Percentiles rank a stretch among this genome's conserved stretches.
These are phyloP conservation scores for Arabis hirsuta DNA, from an alignment of 345 rosid species.

Conservation along the genomic window DNA sequence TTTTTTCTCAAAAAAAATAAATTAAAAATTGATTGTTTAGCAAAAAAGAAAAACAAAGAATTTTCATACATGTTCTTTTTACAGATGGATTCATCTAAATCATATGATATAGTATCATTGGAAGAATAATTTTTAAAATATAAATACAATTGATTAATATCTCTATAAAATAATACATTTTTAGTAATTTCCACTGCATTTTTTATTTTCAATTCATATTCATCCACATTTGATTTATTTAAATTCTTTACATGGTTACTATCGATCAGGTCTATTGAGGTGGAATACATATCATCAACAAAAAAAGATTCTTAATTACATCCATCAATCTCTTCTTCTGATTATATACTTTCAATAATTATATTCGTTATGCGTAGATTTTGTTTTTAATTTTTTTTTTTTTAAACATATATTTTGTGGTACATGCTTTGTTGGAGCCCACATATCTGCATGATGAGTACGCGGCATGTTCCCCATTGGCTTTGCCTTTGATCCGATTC, in stretches of 20 bases:
- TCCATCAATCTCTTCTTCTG: constrained; percentile 22
- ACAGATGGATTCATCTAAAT: too few species aligned
- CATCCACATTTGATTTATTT: constrained; percentile 4
- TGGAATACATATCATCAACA: constrained; percentile 11
- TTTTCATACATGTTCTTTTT: too few species aligned
- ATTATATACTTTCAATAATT: constrained; percentile 19
- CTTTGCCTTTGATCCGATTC: constrained; percentile 37
- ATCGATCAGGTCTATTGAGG: neutral
- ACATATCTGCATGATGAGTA: constrained; percentile 49
- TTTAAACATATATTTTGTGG: constrained; percentile 30
- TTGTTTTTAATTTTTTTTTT: neutral
- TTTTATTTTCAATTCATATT: neutral
- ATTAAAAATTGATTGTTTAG: too few species aligned
- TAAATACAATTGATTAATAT: too few species aligned
- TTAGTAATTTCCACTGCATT: too few species aligned
- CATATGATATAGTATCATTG: too few species aligned
- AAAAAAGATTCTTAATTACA: constrained; percentile 28
- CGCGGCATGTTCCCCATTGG: constrained; percentile 48
- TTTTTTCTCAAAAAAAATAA: too few species aligned
- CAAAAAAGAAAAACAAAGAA: too few species aligned
- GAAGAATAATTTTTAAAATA: too few species aligned
- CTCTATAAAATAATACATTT: too few species aligned
- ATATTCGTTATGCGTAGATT: constrained; percentile 24
- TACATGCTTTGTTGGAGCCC: constrained; percentile 47
- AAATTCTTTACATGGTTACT: neutral